These are phyloP conservation scores for Eimeria falciformis DNA, from an alignment of 169 alveolate species.

Conservation along the genomic window DNA sequence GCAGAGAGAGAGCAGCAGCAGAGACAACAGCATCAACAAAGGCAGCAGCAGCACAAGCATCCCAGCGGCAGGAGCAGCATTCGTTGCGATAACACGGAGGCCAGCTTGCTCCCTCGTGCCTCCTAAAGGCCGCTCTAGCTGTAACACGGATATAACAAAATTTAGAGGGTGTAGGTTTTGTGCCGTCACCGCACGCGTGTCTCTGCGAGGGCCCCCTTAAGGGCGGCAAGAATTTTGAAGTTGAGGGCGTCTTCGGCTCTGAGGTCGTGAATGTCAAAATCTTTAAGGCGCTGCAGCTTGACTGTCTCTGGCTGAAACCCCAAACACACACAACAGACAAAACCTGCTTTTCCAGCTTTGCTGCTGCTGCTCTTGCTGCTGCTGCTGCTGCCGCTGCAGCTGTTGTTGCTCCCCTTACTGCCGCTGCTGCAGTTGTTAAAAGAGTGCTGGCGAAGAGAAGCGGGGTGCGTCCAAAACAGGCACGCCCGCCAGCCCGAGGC, in stretches of 20 bases:
- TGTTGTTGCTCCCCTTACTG: too few species aligned
- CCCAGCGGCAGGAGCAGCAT: background rate
- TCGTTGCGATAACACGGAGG: too few species aligned
- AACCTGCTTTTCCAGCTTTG: too few species aligned
- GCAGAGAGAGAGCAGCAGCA: background rate
- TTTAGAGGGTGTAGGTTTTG: background rate
- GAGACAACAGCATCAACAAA: too few species aligned
- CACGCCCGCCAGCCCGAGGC: too few species aligned
- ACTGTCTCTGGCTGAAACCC: slow-evolving; percentile 28
- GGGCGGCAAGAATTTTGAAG: slow-evolving; percentile 43
- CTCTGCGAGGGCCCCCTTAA: slow-evolving; percentile 63
- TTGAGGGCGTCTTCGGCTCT: slow-evolving; percentile 39
- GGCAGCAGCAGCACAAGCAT: background rate
- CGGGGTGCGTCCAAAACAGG: too few species aligned
- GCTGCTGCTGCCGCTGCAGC: too few species aligned
- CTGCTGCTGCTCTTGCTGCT: too few species aligned
- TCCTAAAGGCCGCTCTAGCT: too few species aligned
- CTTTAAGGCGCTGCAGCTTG: slow-evolving; percentile 42
- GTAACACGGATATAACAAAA: background rate
- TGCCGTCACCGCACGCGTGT: slow-evolving; percentile 24
- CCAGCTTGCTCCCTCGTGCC: too few species aligned
- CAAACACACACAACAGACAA: background rate
- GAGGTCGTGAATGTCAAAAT: slow-evolving; percentile 60
- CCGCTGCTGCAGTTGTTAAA: too few species aligned
- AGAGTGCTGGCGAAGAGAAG: too few species aligned